Evolutionary conservation across 257 asterid genomes (phyloP).

Genomic region (Nicotiana noctiflora): DNA sequence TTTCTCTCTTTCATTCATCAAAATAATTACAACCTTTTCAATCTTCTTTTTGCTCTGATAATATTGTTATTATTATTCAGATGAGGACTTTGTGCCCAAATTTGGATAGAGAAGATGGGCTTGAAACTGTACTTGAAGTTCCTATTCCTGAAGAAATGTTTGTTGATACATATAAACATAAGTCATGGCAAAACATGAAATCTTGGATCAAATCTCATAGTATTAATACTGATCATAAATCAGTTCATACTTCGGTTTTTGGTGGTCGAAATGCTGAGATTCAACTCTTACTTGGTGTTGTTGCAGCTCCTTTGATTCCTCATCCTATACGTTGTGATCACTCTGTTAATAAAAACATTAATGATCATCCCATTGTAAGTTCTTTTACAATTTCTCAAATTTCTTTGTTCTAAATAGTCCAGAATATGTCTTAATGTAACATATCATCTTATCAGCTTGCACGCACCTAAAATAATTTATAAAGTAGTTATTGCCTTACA

Average conservation of each 20-base stretch:
- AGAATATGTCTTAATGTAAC: too few relatives aligned
- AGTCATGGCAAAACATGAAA: slow-evolving; percentile 24
- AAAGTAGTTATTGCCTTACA: too few relatives aligned
- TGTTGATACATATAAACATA: slow-evolving; percentile 17
- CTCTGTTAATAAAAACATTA: slow-evolving; percentile 18
- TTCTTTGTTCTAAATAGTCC: neutral
- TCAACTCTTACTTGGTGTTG: slow-evolving; percentile 59
- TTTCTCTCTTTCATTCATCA: neutral
- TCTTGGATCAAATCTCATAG: slow-evolving; percentile 34
- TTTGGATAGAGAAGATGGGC: slow-evolving; percentile 48
- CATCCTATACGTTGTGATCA: slow-evolving; percentile 20
- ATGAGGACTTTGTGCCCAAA: slow-evolving; percentile 67
- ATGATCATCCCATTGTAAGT: slow-evolving; percentile 51
- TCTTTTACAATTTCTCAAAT: neutral
- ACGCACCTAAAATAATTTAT: too few relatives aligned
- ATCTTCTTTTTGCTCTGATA: neutral
- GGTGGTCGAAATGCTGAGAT: slow-evolving; percentile 50
- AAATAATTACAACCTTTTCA: neutral
- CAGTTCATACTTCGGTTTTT: neutral
- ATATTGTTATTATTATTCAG: too few relatives aligned
- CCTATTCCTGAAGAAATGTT: slow-evolving; percentile 64
- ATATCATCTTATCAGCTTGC: too few relatives aligned
- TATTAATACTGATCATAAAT: neutral
- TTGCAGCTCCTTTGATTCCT: slow-evolving; percentile 65
- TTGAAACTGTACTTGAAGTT: slow-evolving; percentile 69